Percentiles rank a stretch among this genome's conserved stretches.
These are phyloP conservation scores for Globisporangium canariense DNA, from an alignment of 352 stramenopile species.

Conservation along the genomic window DNA sequence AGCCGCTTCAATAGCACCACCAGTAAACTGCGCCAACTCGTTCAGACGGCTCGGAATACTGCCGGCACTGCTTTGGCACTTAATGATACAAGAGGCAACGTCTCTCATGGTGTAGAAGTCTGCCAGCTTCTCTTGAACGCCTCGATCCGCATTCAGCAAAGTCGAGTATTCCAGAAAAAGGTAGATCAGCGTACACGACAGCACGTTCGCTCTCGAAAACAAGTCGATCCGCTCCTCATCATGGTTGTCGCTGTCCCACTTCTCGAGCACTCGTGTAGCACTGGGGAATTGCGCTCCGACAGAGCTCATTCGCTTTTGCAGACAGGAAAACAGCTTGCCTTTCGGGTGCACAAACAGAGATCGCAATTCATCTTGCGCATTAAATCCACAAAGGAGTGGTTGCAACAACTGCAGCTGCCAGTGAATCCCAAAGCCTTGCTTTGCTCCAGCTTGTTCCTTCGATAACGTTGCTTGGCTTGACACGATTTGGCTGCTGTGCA, in stretches of 20 bases:
- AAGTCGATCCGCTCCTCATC: conserved; percentile 32
- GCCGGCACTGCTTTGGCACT: not conserved
- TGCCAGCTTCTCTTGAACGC: not conserved
- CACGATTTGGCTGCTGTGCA: conserved; percentile 5
- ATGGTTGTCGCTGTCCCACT: conserved; percentile 20
- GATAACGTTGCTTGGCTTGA: conserved; percentile 8
- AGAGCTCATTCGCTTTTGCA: conserved; percentile 15
- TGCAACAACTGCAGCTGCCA: conserved; percentile 50
- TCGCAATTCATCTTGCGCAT: conserved; percentile 23
- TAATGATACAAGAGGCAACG: not conserved
- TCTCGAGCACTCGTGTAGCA: conserved; percentile 22
- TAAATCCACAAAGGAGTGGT: conserved; percentile 24
- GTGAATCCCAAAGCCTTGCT: conserved; percentile 24
- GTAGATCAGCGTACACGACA: conserved; percentile 42
- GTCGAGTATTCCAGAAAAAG: conserved; percentile 33
- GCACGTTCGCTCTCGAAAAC: conserved; percentile 25
- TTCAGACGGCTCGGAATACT: not conserved
- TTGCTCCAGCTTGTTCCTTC: conserved; percentile 1
- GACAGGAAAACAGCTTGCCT: conserved; percentile 29
- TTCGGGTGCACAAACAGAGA: conserved; percentile 46
- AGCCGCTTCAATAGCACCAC: not conserved
- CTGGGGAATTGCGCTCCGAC: conserved; percentile 16
- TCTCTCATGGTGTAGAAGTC: not conserved
- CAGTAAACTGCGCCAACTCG: conserved; percentile 5
- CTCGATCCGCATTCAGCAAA: not conserved